Evolutionary conservation across 2,329 filamentous ascomycete species (phyloP).

Genomic region (Pseudogymnoascus sp.): DNA sequence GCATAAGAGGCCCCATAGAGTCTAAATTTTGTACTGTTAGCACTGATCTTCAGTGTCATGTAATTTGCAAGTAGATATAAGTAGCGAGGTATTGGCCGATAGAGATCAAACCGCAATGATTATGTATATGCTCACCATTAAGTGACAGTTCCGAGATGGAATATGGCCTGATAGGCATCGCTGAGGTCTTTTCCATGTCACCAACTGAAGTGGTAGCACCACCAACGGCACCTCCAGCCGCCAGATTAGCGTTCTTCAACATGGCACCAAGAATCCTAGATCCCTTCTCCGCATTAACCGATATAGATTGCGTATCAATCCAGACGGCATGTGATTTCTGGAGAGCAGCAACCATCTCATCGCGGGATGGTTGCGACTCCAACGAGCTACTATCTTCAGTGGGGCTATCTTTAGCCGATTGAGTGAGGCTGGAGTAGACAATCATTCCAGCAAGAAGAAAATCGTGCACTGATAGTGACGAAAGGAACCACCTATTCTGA

Average conservation of each 20-base stretch:
- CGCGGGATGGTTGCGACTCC: background rate
- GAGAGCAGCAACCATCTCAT: conserved; percentile 15
- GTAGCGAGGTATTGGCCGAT: background rate
- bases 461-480: conserved; percentile 50
- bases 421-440: conserved; percentile 38
- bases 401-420: conserved; percentile 10
- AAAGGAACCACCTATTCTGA: conserved; percentile 48
- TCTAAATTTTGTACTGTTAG: background rate
- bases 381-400: background rate
- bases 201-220: background rate
- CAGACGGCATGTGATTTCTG: conserved; percentile 18
- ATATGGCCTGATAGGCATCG: background rate
- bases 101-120: background rate
- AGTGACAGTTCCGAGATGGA: conserved; percentile 12
- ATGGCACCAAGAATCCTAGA: conserved; percentile 16
- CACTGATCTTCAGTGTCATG: background rate
- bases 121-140: conserved; percentile 9
- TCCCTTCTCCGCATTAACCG: conserved; percentile 16
- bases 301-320: conserved; percentile 9
- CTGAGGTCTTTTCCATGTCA: background rate
- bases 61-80: background rate
- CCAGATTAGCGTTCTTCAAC: conserved; percentile 17
- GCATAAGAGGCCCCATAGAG: background rate
- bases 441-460: conserved; percentile 55
- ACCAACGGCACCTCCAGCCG: background rate